Conservation (phyloP, 768 basidiomycete species). For the Cystobasidium onofrii region DNA sequence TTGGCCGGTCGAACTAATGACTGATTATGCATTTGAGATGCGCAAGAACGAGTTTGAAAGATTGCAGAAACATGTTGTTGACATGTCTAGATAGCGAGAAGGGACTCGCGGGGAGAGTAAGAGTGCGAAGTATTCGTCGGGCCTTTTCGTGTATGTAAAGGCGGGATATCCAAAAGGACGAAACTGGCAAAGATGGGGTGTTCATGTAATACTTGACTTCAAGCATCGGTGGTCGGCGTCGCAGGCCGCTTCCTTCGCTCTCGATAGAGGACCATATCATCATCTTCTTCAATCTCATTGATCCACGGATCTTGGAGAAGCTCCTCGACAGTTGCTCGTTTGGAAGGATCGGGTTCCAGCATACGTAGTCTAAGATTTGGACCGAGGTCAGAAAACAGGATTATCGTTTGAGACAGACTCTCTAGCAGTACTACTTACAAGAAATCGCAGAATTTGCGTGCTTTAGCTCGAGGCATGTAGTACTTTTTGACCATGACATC, state of each 20-base stretch:
- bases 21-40: neutral
- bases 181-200: too few species aligned
- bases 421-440: neutral
- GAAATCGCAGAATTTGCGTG: neutral
- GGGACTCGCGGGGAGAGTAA: neutral
- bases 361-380: neutral
- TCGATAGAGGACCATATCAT: constrained; percentile 17
- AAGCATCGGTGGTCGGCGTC: neutral
- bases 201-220: too few species aligned
- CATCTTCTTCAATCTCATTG: constrained; percentile 9
- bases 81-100: neutral
- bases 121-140: too few species aligned
- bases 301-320: constrained; percentile 16
- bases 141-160: too few species aligned
- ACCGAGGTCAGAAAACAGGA: neutral
- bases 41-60: neutral
- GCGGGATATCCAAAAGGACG: too few species aligned
- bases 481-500: constrained; percentile 23
- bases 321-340: constrained; percentile 5
- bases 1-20: neutral
- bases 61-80: neutral
- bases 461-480: constrained; percentile 14
- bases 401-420: too few species aligned
- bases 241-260: neutral
- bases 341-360: constrained; percentile 6